Evolutionary conservation across 352 stramenopile genomes (phyloP), one percentile per base, ranked within the genome.

Genomic region (Phytopythium helicoides): DNA sequence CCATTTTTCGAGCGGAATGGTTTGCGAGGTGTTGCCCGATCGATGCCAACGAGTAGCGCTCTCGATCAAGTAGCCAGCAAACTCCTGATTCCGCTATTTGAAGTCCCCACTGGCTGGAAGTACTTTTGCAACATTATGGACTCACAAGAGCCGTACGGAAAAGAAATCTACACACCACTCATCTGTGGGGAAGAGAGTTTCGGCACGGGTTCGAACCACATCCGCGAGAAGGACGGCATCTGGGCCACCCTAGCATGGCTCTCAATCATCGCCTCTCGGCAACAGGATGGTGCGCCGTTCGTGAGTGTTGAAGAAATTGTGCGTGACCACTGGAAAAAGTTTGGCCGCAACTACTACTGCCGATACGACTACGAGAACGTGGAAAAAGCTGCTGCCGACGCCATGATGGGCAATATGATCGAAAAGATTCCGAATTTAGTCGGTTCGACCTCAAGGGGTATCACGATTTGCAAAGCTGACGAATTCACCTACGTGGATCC

Each of bases 61-160:
- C 83, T 99, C 21, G 97, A 99, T 76, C 82, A 97, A 18, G 97
- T 99, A 34, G 96, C 96, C 7, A 85, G 96, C 69, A 96, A 96
- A 64, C 74, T 98, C 39, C 85, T 83, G 41, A 97, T 99, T 56
- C 81, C 87, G 15, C 91, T 94, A 47, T 99, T 99, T 67, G 95
- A 98, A 54, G 98, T 98, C 34, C 97, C 97, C n/a, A 99, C 97
- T 26, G 97, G 97, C 47, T 99, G 97, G 97, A 99, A 99, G 81
- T 99, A 98, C 76, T 99, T 99, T 64, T 97, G 97, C 34, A 99
- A 99, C 78, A 74, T 99, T 19, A 99, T 99, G 97, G 95, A 98
- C 74, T 98, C 94, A 12, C 94, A 97, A 57, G 92, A 97, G 35
- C 78, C 97, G 44, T 98, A 97, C 62, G 90, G 87, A 54, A 96